These are phyloP conservation scores for Clavispora fructus DNA, from an alignment of 805 yeast species.

Conservation along the genomic window DNA sequence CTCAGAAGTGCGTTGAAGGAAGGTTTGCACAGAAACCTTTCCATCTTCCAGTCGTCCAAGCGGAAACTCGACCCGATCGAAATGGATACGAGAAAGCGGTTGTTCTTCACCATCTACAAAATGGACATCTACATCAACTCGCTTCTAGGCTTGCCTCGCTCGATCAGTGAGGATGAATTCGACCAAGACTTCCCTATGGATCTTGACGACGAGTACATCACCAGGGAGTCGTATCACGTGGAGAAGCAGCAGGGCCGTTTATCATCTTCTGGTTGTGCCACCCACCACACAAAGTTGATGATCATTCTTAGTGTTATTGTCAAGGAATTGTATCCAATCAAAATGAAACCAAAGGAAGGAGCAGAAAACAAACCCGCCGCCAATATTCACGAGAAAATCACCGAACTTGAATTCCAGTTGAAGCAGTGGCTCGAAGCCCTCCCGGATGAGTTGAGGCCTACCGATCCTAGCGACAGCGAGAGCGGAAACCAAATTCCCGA, in stretches of 20 bases:
- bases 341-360: conserved; percentile 25
- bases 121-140: conserved; percentile 89
- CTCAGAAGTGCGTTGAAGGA: conserved; percentile 75
- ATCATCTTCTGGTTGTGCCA: conserved; percentile 75
- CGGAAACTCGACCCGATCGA: conserved; percentile 68
- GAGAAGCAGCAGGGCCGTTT: conserved; percentile 47
- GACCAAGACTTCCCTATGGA: conserved; percentile 86
- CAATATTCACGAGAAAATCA: conserved; percentile 43
- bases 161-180: conserved; percentile 70
- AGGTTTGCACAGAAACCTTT: conserved; percentile 72
- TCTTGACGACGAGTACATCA: conserved; percentile 81
- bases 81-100: conserved; percentile 73
- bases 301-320: conserved; percentile 67
- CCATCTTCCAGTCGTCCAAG: conserved; percentile 41
- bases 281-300: conserved; percentile 75
- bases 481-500: conserved; percentile 33
- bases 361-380: conserved; percentile 22
- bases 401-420: conserved; percentile 62
- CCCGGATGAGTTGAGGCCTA: conserved; percentile 69
- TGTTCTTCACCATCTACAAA: conserved; percentile 86
- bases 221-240: conserved; percentile 51
- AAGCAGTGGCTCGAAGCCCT: conserved; percentile 66
- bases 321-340: conserved; percentile 69
- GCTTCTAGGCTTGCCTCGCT: conserved; percentile 77
- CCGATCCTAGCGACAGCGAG: conserved; percentile 44